Evolutionary conservation across 1,284 basidiomycete genomes (phyloP).

Genomic region (Ustilago tritici): DNA sequence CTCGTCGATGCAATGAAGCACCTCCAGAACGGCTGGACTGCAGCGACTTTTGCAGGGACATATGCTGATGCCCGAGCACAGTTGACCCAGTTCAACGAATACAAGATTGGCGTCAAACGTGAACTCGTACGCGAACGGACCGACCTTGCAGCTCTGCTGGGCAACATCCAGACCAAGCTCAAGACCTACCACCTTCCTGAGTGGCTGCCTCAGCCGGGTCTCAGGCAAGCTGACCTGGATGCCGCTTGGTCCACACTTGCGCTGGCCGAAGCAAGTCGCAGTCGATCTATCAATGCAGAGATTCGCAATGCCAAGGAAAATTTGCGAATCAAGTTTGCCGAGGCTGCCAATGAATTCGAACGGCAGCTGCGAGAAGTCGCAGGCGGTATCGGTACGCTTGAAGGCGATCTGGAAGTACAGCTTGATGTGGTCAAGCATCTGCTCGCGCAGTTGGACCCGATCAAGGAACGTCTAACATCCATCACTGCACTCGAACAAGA

Average conservation of each 20-base stretch:
- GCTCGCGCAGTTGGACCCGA: constrained; percentile 41
- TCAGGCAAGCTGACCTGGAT: constrained; percentile 78
- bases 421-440: constrained; percentile 45
- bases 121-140: constrained; percentile 90
- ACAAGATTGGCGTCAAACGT: constrained; percentile 88
- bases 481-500: constrained; percentile 71
- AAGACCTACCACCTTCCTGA: constrained; percentile 80
- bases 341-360: constrained; percentile 86
- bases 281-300: constrained; percentile 87
- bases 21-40: constrained; percentile 48
- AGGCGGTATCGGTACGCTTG: constrained; percentile 49
- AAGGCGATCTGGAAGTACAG: constrained; percentile 60
- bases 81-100: constrained; percentile 79
- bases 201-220: constrained; percentile 56
- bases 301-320: constrained; percentile 79
- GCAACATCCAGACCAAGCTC: constrained; percentile 94
- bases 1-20: constrained; percentile 55
- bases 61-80: constrained; percentile 86
- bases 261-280: constrained; percentile 80
- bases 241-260: constrained; percentile 81
- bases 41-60: constrained; percentile 55
- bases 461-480: constrained; percentile 39
- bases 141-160: constrained; percentile 86
- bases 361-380: constrained; percentile 50
- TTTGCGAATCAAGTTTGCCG: constrained; percentile 84